These are phyloP conservation scores for Tremellales sp. DNA, from an alignment of 1,284 basidiomycete species.

Conservation along the genomic window DNA sequence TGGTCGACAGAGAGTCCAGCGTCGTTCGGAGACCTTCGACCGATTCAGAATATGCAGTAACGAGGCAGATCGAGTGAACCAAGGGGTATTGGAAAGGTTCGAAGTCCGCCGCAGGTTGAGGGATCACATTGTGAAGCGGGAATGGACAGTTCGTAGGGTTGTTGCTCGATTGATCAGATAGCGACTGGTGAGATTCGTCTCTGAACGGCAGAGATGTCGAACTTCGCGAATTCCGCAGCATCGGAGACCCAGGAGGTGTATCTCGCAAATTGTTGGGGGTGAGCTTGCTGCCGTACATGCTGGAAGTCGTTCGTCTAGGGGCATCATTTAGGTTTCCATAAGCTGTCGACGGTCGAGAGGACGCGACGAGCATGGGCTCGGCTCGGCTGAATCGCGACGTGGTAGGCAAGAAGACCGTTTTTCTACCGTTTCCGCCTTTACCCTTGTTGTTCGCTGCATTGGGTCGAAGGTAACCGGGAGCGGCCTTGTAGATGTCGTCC, in stretches of 20 bases:
- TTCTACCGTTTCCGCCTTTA: slow-evolving; percentile 53
- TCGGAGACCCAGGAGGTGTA: slow-evolving; percentile 72
- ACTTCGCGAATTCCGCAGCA: slow-evolving; percentile 69
- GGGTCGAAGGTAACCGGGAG: slow-evolving; percentile 85
- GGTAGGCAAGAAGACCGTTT: slow-evolving; percentile 65
- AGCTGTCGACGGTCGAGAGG: slow-evolving; percentile 64
- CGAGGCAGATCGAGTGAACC: slow-evolving; percentile 89
- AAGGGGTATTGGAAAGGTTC: slow-evolving; percentile 97
- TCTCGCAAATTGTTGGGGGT: slow-evolving; percentile 41
- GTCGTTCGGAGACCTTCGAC: slow-evolving; percentile 95
- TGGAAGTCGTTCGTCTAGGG: slow-evolving; percentile 31
- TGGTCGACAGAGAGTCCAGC: slow-evolving; percentile 93
- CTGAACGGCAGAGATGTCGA: slow-evolving; percentile 66
- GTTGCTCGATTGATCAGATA: slow-evolving; percentile 31
- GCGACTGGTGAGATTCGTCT: slow-evolving; percentile 42
- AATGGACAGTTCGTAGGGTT: slow-evolving; percentile 65
- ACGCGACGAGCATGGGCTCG: slow-evolving; percentile 58
- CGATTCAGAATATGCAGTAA: slow-evolving; percentile 98
- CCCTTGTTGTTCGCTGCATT: slow-evolving; percentile 65
- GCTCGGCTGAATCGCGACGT: slow-evolving; percentile 81
- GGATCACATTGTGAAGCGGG: slow-evolving; percentile 79
- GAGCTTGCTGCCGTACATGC: slow-evolving; percentile 45
- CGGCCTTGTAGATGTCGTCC: slow-evolving; percentile 90
- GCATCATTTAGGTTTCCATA: slow-evolving; percentile 56
- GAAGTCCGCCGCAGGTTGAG: slow-evolving; percentile 85